Percentiles rank a stretch among this genome's conserved stretches.
These are phyloP conservation scores for Solidago caesia DNA, from an alignment of 129 eudicot species.

Conservation along the genomic window DNA sequence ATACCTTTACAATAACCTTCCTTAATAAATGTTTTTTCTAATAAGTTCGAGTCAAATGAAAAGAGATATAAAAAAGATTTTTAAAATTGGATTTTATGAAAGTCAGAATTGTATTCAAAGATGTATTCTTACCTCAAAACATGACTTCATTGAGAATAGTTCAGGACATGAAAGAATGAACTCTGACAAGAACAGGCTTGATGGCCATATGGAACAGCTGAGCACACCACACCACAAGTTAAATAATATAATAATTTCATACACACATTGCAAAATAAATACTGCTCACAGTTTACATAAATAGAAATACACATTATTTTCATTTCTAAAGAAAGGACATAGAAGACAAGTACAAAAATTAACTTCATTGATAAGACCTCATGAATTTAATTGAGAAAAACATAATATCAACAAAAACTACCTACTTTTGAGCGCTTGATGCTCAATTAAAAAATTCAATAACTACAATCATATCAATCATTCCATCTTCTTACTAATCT, in stretches of 20 bases:
- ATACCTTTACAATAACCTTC: too few relatives aligned
- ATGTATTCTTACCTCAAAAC: slow-evolving; percentile 71
- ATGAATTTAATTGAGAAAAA: not conserved
- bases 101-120: not conserved
- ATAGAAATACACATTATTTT: not conserved
- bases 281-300: not conserved
- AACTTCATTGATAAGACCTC: not conserved
- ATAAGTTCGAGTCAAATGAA: too few relatives aligned
- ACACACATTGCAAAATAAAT: slow-evolving; percentile 10
- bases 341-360: not conserved
- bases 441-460: not conserved
- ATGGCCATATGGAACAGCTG: slow-evolving; percentile 97
- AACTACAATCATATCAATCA: not conserved
- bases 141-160: slow-evolving; percentile 64
- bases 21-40: too few relatives aligned
- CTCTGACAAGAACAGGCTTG: slow-evolving; percentile 87
- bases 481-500: not conserved
- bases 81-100: not conserved
- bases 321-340: not conserved
- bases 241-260: not conserved
- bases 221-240: slow-evolving; percentile 25
- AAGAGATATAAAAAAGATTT: not conserved
- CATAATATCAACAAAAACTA: not conserved
- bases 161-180: slow-evolving; percentile 85
- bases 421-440: not conserved